Evolutionary conservation across 75 land plant species (phyloP).

Genomic region (Selaginella tamariscina): DNA sequence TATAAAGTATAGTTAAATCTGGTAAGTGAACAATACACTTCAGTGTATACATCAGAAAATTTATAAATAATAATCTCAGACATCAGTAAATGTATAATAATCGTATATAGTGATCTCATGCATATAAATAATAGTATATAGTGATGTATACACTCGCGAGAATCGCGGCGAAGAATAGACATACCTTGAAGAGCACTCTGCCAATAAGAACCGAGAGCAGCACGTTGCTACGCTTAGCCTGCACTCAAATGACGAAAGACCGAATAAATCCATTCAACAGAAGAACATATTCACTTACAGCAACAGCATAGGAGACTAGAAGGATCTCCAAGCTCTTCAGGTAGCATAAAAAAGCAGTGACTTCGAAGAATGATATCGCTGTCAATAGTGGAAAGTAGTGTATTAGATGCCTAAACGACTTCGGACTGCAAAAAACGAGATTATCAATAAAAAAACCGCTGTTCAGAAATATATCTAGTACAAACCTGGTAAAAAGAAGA

Average conservation of each 20-base stretch:
- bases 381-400: constrained; percentile 23
- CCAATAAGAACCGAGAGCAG: constrained; percentile 28
- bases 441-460: background rate
- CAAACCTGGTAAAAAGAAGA: constrained; percentile 25
- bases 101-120: background rate
- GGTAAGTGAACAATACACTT: too few relatives aligned
- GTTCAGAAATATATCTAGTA: background rate
- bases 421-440: constrained; percentile 19
- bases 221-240: constrained; percentile 37
- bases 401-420: constrained; percentile 28
- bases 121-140: background rate
- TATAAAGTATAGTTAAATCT: too few relatives aligned
- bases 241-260: constrained; percentile 8
- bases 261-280: constrained; percentile 6
- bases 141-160: background rate
- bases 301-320: constrained; percentile 32
- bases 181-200: constrained; percentile 28
- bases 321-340: constrained; percentile 35
- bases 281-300: constrained; percentile 19
- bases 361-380: constrained; percentile 26
- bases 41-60: constrained; percentile 11
- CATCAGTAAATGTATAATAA: background rate
- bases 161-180: background rate
- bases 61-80: background rate
- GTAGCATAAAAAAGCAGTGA: constrained; percentile 32